Evolutionary conservation across 2,329 filamentous ascomycete genomes (phyloP), one percentile per base, ranked within the genome.

Genomic region (Pseudocercospora pini-densiflorae): DNA sequence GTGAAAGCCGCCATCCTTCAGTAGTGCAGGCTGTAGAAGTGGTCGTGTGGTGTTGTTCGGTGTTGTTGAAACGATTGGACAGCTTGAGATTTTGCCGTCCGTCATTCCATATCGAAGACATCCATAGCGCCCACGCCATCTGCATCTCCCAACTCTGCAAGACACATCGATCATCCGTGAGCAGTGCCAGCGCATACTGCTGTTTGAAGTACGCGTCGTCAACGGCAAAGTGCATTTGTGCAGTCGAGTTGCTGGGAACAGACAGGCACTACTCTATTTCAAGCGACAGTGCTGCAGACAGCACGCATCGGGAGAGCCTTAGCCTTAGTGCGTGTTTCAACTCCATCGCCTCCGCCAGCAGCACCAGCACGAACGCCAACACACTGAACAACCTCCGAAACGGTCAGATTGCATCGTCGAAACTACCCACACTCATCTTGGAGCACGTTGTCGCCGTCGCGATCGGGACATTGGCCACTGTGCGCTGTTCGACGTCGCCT

Each of bases 401-500:
- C 47, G 7, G 10, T n/a, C 24, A n/a, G 10, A 27, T 23, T 21
- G 10, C 21, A 14, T 53, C 24, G 47, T 19, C 47, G 8, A 21
- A 16, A 12, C 23, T 10, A 6, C 47, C 21, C 47, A 53, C 47
- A 12, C 47, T n/a, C 24, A 23, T 53, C 21, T 27, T 16, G 14
- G 19, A 16, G 47, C 21, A 53, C 21, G 14, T 27, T 27, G 19
- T 53, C 47, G 47, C 47, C 47, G 47, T 27, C 47, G 47, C 47
- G 6, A 53, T 53, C 24, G 47, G 21, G 21, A 53, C 47, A 16
- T 27, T 24, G 47, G 47, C 47, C 21, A 9, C 47, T 27, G 21
- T 53, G 21, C 47, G 47, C 47, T 27, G 47, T 27, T 55, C 49
- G 27, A 27, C 60, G 49, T 33, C 49, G 47, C 60, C 45, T 55